Base-by-base conservation (phyloP, 1,139 yeast genomes). In the Scheffersomyces illinoinensis region DNA sequence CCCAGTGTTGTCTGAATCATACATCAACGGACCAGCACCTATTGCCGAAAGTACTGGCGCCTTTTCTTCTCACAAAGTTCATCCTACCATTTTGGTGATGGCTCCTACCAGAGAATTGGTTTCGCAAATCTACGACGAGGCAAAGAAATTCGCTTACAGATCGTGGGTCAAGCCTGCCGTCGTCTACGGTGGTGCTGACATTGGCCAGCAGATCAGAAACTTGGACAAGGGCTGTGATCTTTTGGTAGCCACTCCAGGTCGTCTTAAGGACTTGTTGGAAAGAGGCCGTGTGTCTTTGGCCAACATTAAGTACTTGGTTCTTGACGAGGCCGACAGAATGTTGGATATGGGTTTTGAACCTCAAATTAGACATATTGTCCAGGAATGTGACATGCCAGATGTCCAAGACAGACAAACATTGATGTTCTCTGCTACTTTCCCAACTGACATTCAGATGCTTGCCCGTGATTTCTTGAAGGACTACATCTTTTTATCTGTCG, bases 331-430 rank as follows among this genome's bases (percentile, higher is more conserved):
- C 73, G 99, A 95, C 81, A 91, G 99, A 85, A 95, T 95, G 99
- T 88, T 95, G 81, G 99, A 95, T 88, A 95, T 95, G 99, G 99
- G 99, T 85, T 95, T 95, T 81, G 99, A 95, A 84, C 98, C 98
- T 66, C 99, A 95, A 85, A 95, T 95, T 74, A 91, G 99, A 86
- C 91, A 93, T 76, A 93, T 95, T 74, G 99, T 95, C 63, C 97
- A 95, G 79, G 97, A 91, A 68, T 93, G 96, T 83, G 98, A 92
- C 76, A 93, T 93, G 98, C 97, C 99, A 64, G 89, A 85, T 66
- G 97, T 91, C 60, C 82, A 86, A 63, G 85, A 90, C 71, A 90
- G 99, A 83, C 99, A 95, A 83, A 95, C 99, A 49, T 86, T 95
- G 73, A 92, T 95, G 97, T 95, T 95, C 82, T 92, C 97, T 53